These are phyloP conservation scores for Rhizopus stolonifer DNA, from an alignment of 371 early-diverging fungal species.

Conservation along the genomic window DNA sequence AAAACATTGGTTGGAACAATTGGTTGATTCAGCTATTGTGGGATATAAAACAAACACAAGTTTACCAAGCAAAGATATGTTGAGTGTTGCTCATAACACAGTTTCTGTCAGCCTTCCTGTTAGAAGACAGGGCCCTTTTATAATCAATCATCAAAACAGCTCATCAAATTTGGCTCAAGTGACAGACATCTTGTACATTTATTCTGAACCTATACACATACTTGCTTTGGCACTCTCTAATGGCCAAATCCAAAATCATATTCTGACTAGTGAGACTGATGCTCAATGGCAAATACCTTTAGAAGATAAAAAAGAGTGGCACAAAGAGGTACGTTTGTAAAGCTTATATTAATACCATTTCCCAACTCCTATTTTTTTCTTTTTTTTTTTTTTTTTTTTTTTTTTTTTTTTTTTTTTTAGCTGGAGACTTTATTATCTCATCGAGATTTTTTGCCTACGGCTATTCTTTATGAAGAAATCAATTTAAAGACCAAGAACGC, in stretches of 20 bases:
- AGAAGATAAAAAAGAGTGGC: constrained; percentile 18
- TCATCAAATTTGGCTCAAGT: constrained; percentile 10
- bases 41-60: constrained; percentile 1
- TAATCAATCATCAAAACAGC: constrained; percentile 11
- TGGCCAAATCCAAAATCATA: constrained; percentile 34
- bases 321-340: constrained; percentile 22
- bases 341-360: background rate
- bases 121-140: constrained; percentile 44
- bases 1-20: constrained; percentile 33
- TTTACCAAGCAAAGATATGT: constrained; percentile 11
- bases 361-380: too few species aligned
- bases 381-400: background rate
- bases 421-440: constrained; percentile 21
- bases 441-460: constrained; percentile 31
- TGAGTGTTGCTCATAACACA: constrained; percentile 18
- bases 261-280: constrained; percentile 33
- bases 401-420: constrained; percentile 6
- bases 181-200: constrained; percentile 30
- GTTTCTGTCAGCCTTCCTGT: constrained; percentile 19
- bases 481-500: constrained; percentile 12
- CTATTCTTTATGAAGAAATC: constrained; percentile 34
- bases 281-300: constrained; percentile 41
- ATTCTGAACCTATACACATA: constrained; percentile 22
- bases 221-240: constrained; percentile 32
- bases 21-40: constrained; percentile 24